Conservation (phyloP, 2,329 filamentous ascomycete genomes). For the Sarocladium oryzae region DNA sequence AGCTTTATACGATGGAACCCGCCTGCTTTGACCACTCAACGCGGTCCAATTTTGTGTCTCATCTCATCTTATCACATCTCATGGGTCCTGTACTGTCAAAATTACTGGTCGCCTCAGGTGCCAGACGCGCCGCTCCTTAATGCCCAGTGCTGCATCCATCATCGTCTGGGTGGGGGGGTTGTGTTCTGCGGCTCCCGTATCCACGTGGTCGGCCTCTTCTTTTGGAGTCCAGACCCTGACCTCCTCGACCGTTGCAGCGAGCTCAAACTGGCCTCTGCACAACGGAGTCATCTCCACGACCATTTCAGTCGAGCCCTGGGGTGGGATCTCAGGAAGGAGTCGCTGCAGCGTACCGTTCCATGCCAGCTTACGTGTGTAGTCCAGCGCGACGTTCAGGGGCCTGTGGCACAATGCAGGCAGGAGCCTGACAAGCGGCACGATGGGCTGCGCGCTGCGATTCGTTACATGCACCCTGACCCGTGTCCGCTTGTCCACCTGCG, state of each 20-base stretch:
- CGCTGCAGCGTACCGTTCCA: constrained; percentile 84
- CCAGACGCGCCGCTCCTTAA: constrained; percentile 58
- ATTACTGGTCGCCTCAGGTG: constrained; percentile 52
- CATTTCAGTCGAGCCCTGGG: constrained; percentile 53
- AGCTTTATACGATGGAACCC: too few species aligned
- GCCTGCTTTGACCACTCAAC: too few species aligned
- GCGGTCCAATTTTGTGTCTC: too few species aligned
- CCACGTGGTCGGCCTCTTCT: constrained; percentile 16
- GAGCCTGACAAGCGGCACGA: constrained; percentile 67
- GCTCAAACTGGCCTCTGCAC: constrained; percentile 75
- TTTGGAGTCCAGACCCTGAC: constrained; percentile 45
- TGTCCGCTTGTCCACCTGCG: constrained; percentile 50
- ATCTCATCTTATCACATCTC: constrained; percentile 7
- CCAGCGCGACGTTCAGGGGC: constrained; percentile 64
- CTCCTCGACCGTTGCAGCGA: constrained; percentile 77
- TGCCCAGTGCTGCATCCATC: constrained; percentile 52
- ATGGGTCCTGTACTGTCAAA: constrained; percentile 46
- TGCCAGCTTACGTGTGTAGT: constrained; percentile 73
- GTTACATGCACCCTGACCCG: constrained; percentile 63
- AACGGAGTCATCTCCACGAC: constrained; percentile 67
- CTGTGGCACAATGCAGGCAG: constrained; percentile 72
- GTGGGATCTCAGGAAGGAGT: constrained; percentile 55
- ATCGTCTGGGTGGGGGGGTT: constrained; percentile 49
- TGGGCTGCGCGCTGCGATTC: constrained; percentile 63
- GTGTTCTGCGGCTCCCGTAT: constrained; percentile 28